Evolutionary conservation across 2,329 filamentous ascomycete species (phyloP), one percentile per base, ranked within the genome.

Genomic region (Xylaria polymorpha): DNA sequence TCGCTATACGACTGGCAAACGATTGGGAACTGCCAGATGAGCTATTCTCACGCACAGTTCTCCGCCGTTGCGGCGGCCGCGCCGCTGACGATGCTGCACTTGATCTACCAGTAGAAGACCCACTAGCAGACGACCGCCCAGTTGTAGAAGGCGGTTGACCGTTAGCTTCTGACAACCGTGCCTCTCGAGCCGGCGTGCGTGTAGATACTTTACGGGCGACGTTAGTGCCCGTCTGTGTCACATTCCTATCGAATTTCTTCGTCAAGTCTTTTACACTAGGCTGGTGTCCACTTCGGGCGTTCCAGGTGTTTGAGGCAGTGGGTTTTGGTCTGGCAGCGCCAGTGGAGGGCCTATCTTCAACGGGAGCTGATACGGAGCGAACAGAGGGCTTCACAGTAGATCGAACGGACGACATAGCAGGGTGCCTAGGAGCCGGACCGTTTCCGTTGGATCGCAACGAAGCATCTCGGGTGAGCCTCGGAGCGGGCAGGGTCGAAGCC

Each of bases 191-290:
- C 20, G 62, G 53, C 41, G 51, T 46, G 39, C 66, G 68, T 44
- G 65, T 15, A 37, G 79, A 66, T 74, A 78, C 71, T 76, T 81
- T 76, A 76, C 76, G 74, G 76, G 79, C 74, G 72, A 80, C 68
- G 71, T 70, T 70, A 71, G 57, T 76, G 56, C 73, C 73, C 29
- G 67, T 48, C 63, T 75, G 72, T 29, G 77, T 71, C 56, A 79
- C 83, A 73, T 85, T 89, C 76, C 90, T 88, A 79, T 95, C 92
- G 81, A 95, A 96, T 64, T 88, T 90, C 80, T 91, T 93, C 75
- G 92, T 90, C 71, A 96, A 84, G 77, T 96, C 92, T 81, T 91
- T 93, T 74, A 96, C 92, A 69, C 91, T 94, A n/a, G 89, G 85
- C 73, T 91, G 86, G 61, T 76, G 77, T 35, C 74, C 75, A 72